Evolutionary conservation across 352 stramenopile genomes (phyloP), one percentile per base, ranked within the genome.

Genomic region (Globisporangium emineosum): DNA sequence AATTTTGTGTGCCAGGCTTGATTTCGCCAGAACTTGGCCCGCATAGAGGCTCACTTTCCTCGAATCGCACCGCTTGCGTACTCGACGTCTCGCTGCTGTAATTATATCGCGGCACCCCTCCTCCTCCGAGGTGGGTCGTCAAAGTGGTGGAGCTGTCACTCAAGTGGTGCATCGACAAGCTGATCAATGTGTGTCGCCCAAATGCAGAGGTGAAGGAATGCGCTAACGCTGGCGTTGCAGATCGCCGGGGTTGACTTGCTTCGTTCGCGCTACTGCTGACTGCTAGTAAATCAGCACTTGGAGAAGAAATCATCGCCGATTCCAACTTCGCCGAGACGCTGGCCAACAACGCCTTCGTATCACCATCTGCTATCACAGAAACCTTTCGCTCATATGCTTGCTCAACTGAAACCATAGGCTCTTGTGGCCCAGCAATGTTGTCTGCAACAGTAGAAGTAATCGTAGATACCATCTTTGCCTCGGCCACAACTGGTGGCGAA

Each of bases 131-230:
- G 3, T 12, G 51, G 32, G 25, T 19, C 3, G n/a, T 15, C n/a
- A 52, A 6, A 2, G 37, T 40, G 19, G 6, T 65, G 33, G 50
- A 23, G 29, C n/a, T 57, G 13, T 29, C 33, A 21, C 60, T 65
- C 27, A 32, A 27, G 12, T 12, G 35, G 25, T 37, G 60, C 19
- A 45, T 65, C 51, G 32, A 29, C 4, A 25, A 50, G 60, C 60
- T 57, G 33, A 65, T 29, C 23, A 54, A 15, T 4, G 33, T 43
- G 0, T 27, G 23, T 8, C n/a, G 35, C 3, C 12, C 32, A 9
- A 12, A 21, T 3, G 25, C 50, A 9, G 33, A 8, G 6, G 35
- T 35, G 7, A 32, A 13, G 6, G 50, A 12, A 13, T 32, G 6
- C 4, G 42, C 33, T 12, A 30, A 40, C 6, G 50, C 25, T 1